These are phyloP conservation scores for Linnemannia zychae DNA, from an alignment of 192 early-diverging fungal species.

Conservation along the genomic window DNA sequence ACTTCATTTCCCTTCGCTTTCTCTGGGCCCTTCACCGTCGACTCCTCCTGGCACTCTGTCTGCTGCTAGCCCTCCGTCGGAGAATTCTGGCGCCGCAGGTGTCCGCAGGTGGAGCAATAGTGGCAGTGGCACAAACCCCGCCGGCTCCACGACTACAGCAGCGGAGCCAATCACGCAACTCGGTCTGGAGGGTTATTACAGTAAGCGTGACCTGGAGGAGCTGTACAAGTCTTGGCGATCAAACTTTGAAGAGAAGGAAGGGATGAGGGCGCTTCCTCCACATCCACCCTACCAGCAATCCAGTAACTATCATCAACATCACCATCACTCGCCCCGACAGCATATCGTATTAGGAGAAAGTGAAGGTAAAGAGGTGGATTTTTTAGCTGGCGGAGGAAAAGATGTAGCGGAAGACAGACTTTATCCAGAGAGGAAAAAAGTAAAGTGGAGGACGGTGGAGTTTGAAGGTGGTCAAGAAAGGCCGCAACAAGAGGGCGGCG, in stretches of 20 bases:
- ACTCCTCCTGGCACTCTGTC: background rate
- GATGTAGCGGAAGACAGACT: background rate
- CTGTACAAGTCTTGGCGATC: constrained; percentile 2
- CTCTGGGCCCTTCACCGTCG: background rate
- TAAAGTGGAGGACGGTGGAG: background rate
- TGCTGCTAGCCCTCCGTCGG: background rate
- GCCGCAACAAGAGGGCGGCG: background rate
- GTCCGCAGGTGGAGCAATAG: background rate
- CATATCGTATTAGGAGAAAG: background rate
- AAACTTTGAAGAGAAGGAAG: background rate
- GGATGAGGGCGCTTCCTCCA: background rate
- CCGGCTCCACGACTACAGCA: too few relatives aligned
- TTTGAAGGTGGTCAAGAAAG: background rate
- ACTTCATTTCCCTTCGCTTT: background rate
- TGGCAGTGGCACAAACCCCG: background rate
- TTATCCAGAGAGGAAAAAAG: background rate
- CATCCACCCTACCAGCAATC: background rate
- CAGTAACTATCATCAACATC: background rate
- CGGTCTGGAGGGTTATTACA: constrained; percentile 42
- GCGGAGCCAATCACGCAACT: background rate
- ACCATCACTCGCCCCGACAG: background rate
- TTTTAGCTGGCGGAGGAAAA: background rate
- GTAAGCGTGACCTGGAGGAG: constrained; percentile 14
- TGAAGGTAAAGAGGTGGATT: background rate
- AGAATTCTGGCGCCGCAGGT: background rate